A percentile compares a stretch with the other conserved stretches of the same genome.
phyloP scores from a whole-genome alignment of 306 rosid species.

The Inga oerstediana region DNA sequence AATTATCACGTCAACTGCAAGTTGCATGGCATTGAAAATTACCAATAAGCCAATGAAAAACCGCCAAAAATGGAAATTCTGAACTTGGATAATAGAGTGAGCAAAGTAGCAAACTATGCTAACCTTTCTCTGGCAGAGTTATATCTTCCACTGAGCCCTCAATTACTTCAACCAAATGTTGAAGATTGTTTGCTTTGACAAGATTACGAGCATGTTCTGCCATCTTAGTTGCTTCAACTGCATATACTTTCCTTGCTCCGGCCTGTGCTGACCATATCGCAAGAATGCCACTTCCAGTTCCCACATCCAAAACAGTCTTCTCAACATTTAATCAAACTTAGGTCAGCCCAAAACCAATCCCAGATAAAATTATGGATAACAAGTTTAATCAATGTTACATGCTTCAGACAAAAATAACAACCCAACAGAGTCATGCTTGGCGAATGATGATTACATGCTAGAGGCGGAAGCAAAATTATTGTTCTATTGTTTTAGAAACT shows the following conservation, averaged over 20 bases:
- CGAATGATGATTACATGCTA: background rate
- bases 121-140: conserved; percentile 95
- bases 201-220: conserved; percentile 89
- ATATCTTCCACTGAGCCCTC: conserved; percentile 92
- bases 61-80: background rate
- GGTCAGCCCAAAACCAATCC: conserved; percentile 30
- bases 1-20: conserved; percentile 91
- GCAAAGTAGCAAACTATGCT: conserved; percentile 17
- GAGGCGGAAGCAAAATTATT: background rate
- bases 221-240: conserved; percentile 97
- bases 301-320: conserved; percentile 96
- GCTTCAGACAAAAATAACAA: background rate
- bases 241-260: conserved; percentile 97
- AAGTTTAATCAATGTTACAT: background rate
- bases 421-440: background rate
- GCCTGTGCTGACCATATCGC: conserved; percentile 99
- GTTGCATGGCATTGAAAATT: conserved; percentile 17
- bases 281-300: conserved; percentile 98
- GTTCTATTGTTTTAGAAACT: background rate
- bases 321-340: conserved; percentile 33
- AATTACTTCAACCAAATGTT: conserved; percentile 75
- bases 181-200: conserved; percentile 72
- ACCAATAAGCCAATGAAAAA: conserved; percentile 20
- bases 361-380: conserved; percentile 15
- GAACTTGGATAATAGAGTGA: background rate